phyloP scores from a whole-genome alignment of 495 filamentous ascomycete genomes.

The Saxophila tyrrhenica region DNA sequence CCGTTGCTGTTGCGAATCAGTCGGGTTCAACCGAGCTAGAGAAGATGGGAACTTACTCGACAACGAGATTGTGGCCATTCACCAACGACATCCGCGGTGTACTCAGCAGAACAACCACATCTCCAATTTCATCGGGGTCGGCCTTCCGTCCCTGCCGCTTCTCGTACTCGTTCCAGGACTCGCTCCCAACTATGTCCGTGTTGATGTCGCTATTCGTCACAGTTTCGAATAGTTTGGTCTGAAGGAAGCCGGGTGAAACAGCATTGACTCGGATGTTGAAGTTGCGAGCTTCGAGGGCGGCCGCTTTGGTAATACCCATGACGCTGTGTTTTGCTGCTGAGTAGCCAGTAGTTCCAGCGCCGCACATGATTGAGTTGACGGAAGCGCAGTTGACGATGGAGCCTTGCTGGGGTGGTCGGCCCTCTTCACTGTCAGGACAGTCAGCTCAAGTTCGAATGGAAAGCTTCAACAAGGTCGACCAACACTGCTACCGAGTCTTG shows the following conservation, averaged over 20 bases:
- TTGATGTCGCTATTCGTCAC: conserved; percentile 16
- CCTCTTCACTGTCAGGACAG: conserved; percentile 6
- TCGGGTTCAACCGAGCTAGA: background rate
- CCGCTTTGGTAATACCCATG: conserved; percentile 32
- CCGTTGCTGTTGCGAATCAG: background rate
- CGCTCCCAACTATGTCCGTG: background rate
- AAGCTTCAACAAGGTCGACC: background rate
- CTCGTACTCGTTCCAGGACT: conserved; percentile 19
- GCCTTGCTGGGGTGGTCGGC: conserved; percentile 27
- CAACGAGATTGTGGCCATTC: conserved; percentile 17
- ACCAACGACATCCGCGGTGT: conserved; percentile 33
- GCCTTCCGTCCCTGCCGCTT: conserved; percentile 32
- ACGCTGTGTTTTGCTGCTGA: conserved; percentile 40
- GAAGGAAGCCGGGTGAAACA: conserved; percentile 34
- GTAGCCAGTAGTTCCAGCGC: conserved; percentile 33
- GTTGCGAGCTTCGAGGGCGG: conserved; percentile 23
- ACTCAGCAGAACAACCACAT: conserved; percentile 35
- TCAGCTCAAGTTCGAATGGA: background rate
- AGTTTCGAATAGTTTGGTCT: conserved; percentile 32
- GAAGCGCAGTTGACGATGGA: conserved; percentile 41
- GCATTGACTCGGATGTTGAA: conserved; percentile 38
- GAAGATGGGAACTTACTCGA: conserved; percentile 4
- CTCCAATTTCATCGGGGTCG: conserved; percentile 32
- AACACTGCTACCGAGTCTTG: conserved; percentile 24
- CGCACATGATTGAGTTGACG: conserved; percentile 29